These are phyloP conservation scores for Jatropha curcas DNA, from an alignment of 345 rosid species.

Conservation along the genomic window DNA sequence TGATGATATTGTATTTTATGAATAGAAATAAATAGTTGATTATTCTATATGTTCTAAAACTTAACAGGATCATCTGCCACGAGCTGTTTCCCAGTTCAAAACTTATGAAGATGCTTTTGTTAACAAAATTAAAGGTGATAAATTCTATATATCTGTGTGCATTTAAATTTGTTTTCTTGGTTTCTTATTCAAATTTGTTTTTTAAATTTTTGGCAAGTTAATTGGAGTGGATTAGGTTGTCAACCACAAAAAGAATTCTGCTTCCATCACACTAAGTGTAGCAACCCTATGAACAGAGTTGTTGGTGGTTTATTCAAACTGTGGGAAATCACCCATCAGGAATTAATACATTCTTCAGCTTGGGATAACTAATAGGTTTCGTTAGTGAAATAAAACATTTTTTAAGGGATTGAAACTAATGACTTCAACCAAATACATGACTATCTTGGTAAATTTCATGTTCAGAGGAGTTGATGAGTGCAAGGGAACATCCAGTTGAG, in stretches of 20 bases:
- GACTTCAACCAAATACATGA: neutral
- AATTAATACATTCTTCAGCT: neutral
- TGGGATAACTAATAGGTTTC: neutral
- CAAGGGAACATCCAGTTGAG: slow-evolving; percentile 72
- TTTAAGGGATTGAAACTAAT: neutral
- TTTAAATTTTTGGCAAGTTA: neutral
- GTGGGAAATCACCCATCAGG: neutral
- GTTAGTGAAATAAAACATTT: no score
- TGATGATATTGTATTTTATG: neutral
- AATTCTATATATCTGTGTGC: no score
- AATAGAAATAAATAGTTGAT: no score
- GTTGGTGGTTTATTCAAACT: neutral
- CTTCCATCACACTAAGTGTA: neutral
- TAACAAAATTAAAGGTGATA: slow-evolving; percentile 36
- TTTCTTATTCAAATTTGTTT: neutral
- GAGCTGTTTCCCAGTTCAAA: slow-evolving; percentile 26
- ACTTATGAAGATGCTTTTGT: slow-evolving; percentile 37
- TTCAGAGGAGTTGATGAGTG: slow-evolving; percentile 59
- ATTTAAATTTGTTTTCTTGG: no score
- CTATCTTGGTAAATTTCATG: neutral
- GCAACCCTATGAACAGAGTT: neutral
- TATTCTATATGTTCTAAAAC: neutral
- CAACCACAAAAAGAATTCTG: neutral
- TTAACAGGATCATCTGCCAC: slow-evolving; percentile 25
- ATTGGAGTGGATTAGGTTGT: neutral